Evolutionary conservation across 2,329 filamentous ascomycete genomes (phyloP).

Genomic region (Sclerotinia borealis): DNA sequence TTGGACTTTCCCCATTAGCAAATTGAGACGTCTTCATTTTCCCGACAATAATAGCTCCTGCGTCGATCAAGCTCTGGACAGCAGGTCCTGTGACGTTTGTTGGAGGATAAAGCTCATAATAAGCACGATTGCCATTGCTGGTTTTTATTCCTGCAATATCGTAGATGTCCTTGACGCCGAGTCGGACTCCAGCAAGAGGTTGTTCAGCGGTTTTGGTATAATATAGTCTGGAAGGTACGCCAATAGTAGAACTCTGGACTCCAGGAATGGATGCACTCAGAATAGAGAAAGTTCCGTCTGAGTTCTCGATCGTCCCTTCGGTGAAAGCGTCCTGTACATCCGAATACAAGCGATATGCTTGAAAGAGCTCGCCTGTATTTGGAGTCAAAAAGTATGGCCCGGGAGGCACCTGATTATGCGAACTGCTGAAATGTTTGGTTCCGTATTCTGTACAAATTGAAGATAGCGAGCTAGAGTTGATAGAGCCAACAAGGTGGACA

Average conservation of each 20-base stretch:
- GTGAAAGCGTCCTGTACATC: conserved; percentile 45
- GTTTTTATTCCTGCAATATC: conserved; percentile 52
- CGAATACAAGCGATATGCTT: conserved; percentile 44
- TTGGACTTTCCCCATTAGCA: conserved; percentile 37
- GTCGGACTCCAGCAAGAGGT: conserved; percentile 53
- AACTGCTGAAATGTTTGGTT: conserved; percentile 19
- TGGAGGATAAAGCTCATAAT: conserved; percentile 45
- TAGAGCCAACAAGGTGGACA: conserved; percentile 7
- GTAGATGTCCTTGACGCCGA: conserved; percentile 59
- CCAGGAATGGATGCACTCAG: conserved; percentile 39
- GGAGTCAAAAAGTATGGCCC: conserved; percentile 46
- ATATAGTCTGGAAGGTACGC: conserved; percentile 56
- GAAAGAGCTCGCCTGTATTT: conserved; percentile 39
- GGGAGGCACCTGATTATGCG: conserved; percentile 32
- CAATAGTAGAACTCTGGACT: conserved; percentile 38
- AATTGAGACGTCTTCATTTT: conserved; percentile 48
- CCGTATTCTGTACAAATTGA: conserved; percentile 19
- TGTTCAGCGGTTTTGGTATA: conserved; percentile 46
- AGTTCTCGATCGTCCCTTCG: conserved; percentile 37
- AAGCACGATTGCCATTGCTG: conserved; percentile 52
- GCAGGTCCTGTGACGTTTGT: conserved; percentile 42
- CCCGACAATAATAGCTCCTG: conserved; percentile 51
- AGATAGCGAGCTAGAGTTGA: conserved; percentile 12
- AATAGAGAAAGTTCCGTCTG: conserved; percentile 37
- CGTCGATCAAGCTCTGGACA: conserved; percentile 50